Base-by-base conservation (phyloP, 495 filamentous ascomycete species). In the Hypomontagnella submonticulosa region DNA sequence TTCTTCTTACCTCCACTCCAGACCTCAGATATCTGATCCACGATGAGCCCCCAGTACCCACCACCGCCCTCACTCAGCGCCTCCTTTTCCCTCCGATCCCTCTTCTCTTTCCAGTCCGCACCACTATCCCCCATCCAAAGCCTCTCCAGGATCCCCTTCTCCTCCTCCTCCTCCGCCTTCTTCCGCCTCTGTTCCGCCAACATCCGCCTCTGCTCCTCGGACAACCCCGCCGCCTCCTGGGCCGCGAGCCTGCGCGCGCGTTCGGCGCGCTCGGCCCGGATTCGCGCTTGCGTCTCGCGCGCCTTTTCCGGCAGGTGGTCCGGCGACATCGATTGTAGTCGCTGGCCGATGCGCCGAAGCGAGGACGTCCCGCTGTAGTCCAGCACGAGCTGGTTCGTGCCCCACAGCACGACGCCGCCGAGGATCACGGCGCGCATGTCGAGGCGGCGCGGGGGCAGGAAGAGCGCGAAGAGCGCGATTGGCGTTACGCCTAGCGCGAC, bases 21-120 rank as follows among this genome's bases (percentile, higher is more conserved):
- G 40, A 93, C 93, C 76, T 97, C 92, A 82, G 83, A 87, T 40
- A 96, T 84, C 83, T 94, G 89, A 66, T 93, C 90, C 76, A 84
- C 82, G 63, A 97, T 97, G 76, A 97, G 77, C 69, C 86, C 88
- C 12, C 85, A 86, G 82, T 94, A 93, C 20, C 91, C 90, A 75
- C 87, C 90, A 15, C 93, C 93, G 3, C 71, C 71, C 57, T 89
- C 85, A 67, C 88, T 87, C 71, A 93, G 65, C 55, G 87, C 87
- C 78, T 91, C 81, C 78, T 82, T 82, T 75, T 93, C 90, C 81
- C 89, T 84, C 75, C 79, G 73, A 63, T 91, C 67, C 70, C 92
- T 76, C 80, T 83, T 84, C 76, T 86, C 84, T 82, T 89, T 89
- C 92, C 92, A 95, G 48, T 84, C 87, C 41, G 82, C 80, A 42